Base-by-base conservation (phyloP, 306 rosid genomes). In the Gillenia trifoliata region DNA sequence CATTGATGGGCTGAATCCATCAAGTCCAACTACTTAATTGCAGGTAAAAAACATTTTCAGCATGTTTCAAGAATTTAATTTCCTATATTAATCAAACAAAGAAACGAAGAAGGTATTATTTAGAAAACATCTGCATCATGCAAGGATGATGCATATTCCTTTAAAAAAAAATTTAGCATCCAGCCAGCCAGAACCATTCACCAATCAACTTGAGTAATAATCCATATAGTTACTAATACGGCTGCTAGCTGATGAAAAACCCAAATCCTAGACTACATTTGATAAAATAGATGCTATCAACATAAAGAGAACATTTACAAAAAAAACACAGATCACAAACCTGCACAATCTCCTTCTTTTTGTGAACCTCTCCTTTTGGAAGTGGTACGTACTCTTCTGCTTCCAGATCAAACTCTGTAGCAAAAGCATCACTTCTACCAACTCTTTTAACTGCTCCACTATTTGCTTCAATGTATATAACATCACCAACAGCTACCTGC, bases 341-440 rank as follows among this genome's bases (percentile, higher is more conserved):
- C 98, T 94, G 95, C 72, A 94, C 97, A 78, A 94, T 91, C 83
- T 94, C 98, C 79, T 94, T 94, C 84, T 89, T 91, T 65, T 94
- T 94, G 84, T 94, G 98, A 83, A 94, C 98, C 86, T 94, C 98
- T 64, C 98, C 98, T 87, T 94, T 94, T 38, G 98, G 97, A 83
- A 94, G 97, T 59, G 98, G 97, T 72, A 94, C 97, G 77, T 94
- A 94, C 79, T 94, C 98, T 75, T 94, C 98, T 41, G 98, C 98
- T 78, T 94, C 98, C 71, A 94, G 96, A 85, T 94, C 98, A 77
- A 91, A 94, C 80, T 94, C 97, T 7, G 98, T 88, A 66, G 98
- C 98, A 86, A 87, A 94, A 76, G 98, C 96, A 78, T 91, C 98
- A 86, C 98, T 91, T 80, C 98, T 86, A 19, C 98, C 98, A 17